A percentile compares a stretch with the other conserved stretches of the same genome.
Evolutionary conservation across 2,329 filamentous ascomycete species (phyloP).

Genomic region (Hypoxylon sp.): DNA sequence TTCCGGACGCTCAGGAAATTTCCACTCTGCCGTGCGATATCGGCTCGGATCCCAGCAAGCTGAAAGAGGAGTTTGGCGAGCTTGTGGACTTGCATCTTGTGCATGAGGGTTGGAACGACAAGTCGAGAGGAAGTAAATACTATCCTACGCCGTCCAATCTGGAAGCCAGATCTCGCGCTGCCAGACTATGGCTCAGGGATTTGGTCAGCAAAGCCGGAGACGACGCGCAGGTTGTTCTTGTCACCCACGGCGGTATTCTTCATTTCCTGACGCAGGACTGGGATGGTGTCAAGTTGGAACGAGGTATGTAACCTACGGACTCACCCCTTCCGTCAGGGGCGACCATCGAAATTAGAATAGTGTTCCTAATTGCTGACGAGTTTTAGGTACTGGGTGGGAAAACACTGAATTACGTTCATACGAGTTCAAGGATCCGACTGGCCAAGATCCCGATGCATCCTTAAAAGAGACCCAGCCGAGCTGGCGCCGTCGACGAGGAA

Average conservation of each 20-base stretch:
- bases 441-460: slow-evolving; percentile 61
- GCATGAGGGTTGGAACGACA: slow-evolving; percentile 77
- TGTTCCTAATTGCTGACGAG: slow-evolving; percentile 16
- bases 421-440: slow-evolving; percentile 67
- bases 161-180: slow-evolving; percentile 69
- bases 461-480: slow-evolving; percentile 64
- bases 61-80: slow-evolving; percentile 71
- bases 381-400: slow-evolving; percentile 75
- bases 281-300: slow-evolving; percentile 65
- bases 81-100: slow-evolving; percentile 74
- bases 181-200: slow-evolving; percentile 69
- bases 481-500: slow-evolving; percentile 60
- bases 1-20: slow-evolving; percentile 85
- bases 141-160: slow-evolving; percentile 66
- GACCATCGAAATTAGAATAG: too few species aligned
- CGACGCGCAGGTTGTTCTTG: slow-evolving; percentile 77
- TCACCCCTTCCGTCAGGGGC: neutral
- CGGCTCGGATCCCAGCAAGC: slow-evolving; percentile 68
- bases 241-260: slow-evolving; percentile 85
- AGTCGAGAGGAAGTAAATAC: slow-evolving; percentile 62
- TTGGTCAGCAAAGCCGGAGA: slow-evolving; percentile 55
- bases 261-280: slow-evolving; percentile 90
- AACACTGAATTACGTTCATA: slow-evolving; percentile 81
- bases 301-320: slow-evolving; percentile 53
- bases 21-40: slow-evolving; percentile 81